Evolutionary conservation across 2,329 filamentous ascomycete genomes (phyloP), one percentile per base, ranked within the genome.

Genomic region (Ascochyta koolunga): DNA sequence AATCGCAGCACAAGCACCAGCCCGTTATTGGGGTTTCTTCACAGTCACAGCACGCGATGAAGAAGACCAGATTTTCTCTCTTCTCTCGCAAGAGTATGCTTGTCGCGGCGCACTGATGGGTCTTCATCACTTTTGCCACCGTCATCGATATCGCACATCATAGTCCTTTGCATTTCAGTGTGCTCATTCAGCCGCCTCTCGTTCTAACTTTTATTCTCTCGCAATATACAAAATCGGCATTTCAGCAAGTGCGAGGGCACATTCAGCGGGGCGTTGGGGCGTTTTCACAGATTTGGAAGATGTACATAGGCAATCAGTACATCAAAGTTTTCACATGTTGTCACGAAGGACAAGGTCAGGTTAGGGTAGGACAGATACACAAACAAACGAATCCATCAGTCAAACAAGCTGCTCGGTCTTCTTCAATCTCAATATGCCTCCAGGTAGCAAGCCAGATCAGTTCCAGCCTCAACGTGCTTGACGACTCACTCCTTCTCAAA

Each of bases 41-140:
- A 2, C 31, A 37, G 16, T 40, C 45, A 16, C 29, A 45, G 25
- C 40, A 41, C 24, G 29, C 25, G 5, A 39, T 44, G 36, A 45
- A n/a, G 40, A 54, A 46, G 44, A 45, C 45, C 3, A 54, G 51
- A 13, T 55, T 52, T n/a, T 52, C 54, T 9, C 31, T 58, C n/a
- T 50, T 60, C 31, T 45, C 50, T 11, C 50, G 54, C 25, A 57
- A 50, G 47, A 58, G 47, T 33, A 45, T 49, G 35, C 40, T 49
- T 15, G 45, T 60, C n/a, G 37, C 50, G 8, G 58, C 58, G 3
- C 58, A 60, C 27, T 60, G 31, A 53, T 35, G 10, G 24, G 10
- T 36, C 5, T 13, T 22, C 15, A 35, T 18, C 3, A 10, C 3
- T 11, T 19, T 40, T 21, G 19, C 21, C 27, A 5, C 16, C 4